Conservation (phyloP, 208 protist genomes). For the Crithidia thermophila region DNA sequence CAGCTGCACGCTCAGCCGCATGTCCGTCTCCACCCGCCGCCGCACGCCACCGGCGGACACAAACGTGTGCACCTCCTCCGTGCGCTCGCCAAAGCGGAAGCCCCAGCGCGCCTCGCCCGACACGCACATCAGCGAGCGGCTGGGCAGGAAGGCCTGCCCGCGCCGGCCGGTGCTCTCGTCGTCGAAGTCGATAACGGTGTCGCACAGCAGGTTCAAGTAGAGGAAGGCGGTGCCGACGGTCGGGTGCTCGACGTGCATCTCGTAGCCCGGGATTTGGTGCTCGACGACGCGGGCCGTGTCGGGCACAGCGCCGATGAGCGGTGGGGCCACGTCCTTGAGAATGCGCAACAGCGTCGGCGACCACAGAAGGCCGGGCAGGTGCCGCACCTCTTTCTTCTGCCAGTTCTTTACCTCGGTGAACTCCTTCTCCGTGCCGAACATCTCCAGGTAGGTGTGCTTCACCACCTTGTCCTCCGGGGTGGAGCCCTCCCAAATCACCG, state of each 20-base stretch:
- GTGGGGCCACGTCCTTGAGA: slow-evolving; percentile 36
- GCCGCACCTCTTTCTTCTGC: slow-evolving; percentile 65
- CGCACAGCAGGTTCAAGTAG: slow-evolving; percentile 78
- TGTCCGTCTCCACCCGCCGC: slow-evolving; percentile 57
- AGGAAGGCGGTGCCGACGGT: slow-evolving; percentile 80
- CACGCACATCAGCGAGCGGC: slow-evolving; percentile 67
- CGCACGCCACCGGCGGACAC: slow-evolving; percentile 24
- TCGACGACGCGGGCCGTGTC: slow-evolving; percentile 89
- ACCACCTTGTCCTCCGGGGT: slow-evolving; percentile 60
- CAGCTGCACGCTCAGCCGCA: slow-evolving; percentile 83
- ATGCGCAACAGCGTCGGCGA: slow-evolving; percentile 70
- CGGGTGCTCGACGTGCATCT: slow-evolving; percentile 87
- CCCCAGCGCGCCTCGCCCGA: slow-evolving; percentile 88
- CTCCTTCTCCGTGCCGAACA: slow-evolving; percentile 69
- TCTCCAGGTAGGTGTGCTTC: slow-evolving; percentile 84
- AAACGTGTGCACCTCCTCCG: slow-evolving; percentile 62
- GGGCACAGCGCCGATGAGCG: slow-evolving; percentile 45
- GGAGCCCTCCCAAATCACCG: slow-evolving; percentile 45
- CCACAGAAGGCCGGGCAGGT: slow-evolving; percentile 77
- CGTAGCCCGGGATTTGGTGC: slow-evolving; percentile 82
- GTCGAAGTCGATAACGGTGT: slow-evolving; percentile 83
- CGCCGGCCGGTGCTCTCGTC: slow-evolving; percentile 78
- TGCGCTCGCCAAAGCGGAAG: slow-evolving; percentile 77
- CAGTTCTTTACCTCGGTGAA: slow-evolving; percentile 83
- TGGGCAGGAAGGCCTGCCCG: slow-evolving; percentile 71